These are phyloP conservation scores for Phyllosticta capitalensis DNA, from an alignment of 2,329 filamentous ascomycete genomes.

Conservation along the genomic window DNA sequence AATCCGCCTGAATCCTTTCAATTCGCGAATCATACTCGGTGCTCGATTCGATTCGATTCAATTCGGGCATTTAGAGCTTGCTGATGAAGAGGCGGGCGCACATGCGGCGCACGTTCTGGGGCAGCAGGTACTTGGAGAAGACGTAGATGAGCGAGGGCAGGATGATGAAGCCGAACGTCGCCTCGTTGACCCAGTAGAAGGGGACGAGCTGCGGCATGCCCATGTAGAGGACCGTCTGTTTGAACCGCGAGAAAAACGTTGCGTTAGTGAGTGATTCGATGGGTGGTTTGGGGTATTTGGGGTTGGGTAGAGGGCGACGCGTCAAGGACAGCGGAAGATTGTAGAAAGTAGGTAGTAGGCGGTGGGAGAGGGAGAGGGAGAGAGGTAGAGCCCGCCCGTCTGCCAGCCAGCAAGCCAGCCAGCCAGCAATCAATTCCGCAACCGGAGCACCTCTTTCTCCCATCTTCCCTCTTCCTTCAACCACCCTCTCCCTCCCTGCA, in stretches of 20 bases:
- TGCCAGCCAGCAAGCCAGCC: neutral
- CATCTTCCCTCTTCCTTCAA: neutral
- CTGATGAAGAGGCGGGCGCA: constrained; percentile 35
- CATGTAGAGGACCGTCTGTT: constrained; percentile 30
- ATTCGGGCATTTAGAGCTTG: constrained; percentile 32
- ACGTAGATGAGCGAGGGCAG: constrained; percentile 35
- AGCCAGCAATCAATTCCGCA: neutral
- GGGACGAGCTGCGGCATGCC: constrained; percentile 37
- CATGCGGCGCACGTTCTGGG: constrained; percentile 32
- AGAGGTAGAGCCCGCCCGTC: too few relatives aligned
- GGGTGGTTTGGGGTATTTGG: too few relatives aligned
- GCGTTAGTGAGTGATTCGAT: too few relatives aligned
- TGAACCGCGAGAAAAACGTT: neutral
- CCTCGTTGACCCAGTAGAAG: constrained; percentile 39
- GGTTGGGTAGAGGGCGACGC: too few relatives aligned
- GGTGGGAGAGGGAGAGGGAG: too few relatives aligned
- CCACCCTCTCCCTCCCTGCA: neutral
- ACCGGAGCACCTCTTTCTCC: constrained; percentile 17
- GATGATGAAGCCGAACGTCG: constrained; percentile 31
- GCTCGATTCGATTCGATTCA: too few relatives aligned
- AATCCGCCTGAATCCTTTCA: too few relatives aligned
- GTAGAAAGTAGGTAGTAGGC: too few relatives aligned
- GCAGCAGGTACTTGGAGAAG: constrained; percentile 35
- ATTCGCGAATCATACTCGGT: too few relatives aligned
- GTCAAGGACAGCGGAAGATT: too few relatives aligned